phyloP scores from a whole-genome alignment of 345 rosid genomes.

The Psidium friedrichsthalianum region DNA sequence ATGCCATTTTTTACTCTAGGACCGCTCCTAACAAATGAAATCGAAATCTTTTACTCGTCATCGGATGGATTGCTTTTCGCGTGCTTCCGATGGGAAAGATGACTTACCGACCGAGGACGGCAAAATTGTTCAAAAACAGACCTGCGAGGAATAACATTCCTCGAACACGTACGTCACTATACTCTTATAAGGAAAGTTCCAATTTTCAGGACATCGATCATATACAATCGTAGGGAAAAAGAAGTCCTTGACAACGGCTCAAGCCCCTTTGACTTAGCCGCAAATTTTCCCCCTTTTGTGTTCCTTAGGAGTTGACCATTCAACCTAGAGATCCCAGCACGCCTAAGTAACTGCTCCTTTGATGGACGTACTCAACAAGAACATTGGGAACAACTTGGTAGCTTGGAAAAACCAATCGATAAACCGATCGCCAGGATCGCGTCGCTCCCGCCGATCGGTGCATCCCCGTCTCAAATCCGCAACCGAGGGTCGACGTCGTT shows the following conservation, averaged over 20 bases:
- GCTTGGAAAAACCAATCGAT: too few relatives aligned
- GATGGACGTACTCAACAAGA: too few relatives aligned
- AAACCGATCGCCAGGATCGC: too few relatives aligned
- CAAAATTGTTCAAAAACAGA: not conserved
- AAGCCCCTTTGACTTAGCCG: not conserved
- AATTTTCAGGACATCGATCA: not conserved
- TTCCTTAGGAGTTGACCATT: not conserved
- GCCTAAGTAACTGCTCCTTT: not conserved
- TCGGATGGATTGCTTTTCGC: not conserved
- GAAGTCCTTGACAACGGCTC: not conserved
- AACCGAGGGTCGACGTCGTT: too few relatives aligned
- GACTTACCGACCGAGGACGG: too few relatives aligned
- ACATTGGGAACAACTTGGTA: too few relatives aligned
- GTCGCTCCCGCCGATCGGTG: too few relatives aligned
- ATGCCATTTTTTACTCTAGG: accelerated
- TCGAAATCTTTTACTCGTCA: not conserved
- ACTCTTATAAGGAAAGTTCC: not conserved
- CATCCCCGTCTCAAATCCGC: too few relatives aligned
- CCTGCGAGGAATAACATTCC: not conserved
- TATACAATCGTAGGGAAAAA: not conserved
- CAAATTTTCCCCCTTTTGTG: not conserved
- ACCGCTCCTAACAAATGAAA: too few relatives aligned
- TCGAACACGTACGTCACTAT: not conserved
- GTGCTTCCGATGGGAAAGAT: not conserved
- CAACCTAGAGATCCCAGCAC: not conserved